Evolutionary conservation across 169 alveolate species (phyloP), one percentile per base, ranked within the genome.

Genomic region (Cryptosporidium sp.): DNA sequence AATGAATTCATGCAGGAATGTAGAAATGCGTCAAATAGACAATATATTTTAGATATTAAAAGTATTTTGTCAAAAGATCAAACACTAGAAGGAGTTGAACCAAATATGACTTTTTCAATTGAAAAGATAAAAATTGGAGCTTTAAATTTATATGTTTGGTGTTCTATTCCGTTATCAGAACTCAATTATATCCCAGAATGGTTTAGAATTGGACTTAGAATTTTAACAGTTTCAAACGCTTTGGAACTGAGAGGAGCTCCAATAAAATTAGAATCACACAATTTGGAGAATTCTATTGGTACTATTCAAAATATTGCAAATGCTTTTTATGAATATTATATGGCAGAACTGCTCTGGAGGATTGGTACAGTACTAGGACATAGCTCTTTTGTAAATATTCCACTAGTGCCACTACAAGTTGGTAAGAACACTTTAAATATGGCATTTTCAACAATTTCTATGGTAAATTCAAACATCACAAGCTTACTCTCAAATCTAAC

Each of bases 371-470:
- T 96, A 33, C 91, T 96, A 48, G 98, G 98, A 26, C 95, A 96
- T 86, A 94, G 97, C 29, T 94, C 97, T 70, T 91, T 96, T 92
- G 92, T 95, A 50, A 95, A 96, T 73, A 93, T 96, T 84, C 98
- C 98, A 59, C 93, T 94, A 65, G 93, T 95, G 68, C 98, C 98
- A 12, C 70, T 94, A 37, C 96, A 95, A 43, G 91, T 96, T 55
- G 97, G 97, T 6, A 91, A 94, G 91, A 94, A 94, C 91, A 94
- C 97, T 51, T 86, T 95, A 52, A 97, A 95, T 65, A 73, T 94
- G 86, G 98, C 97, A 23, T 96, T 94, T 69, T 94, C 94, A 62
- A 97, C 97, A 10, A 97, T 94, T n/a, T 96, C 94, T 87, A 93
- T 93, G 80, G 96, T 96, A 41, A 94, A 95, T 91, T 93, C 96